Evolutionary conservation across 2,329 filamentous ascomycete genomes (phyloP), one percentile per base, ranked within the genome.

Genomic region (Claviceps sp.): DNA sequence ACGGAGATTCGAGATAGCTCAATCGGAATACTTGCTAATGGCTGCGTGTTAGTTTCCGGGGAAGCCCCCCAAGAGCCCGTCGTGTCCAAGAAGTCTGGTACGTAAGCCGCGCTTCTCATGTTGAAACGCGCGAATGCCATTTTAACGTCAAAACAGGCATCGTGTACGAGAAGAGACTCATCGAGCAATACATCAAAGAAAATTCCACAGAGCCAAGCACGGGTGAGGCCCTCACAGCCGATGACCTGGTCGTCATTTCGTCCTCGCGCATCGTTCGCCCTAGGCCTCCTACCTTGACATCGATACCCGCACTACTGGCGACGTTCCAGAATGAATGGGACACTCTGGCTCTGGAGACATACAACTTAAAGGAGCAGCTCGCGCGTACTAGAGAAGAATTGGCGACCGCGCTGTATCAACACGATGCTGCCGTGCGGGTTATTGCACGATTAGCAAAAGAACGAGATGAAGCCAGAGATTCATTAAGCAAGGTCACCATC

Each of bases 261-360:
- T 82, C 87, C 54, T 78, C 86, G 60, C 84, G 85, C 70, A 79
- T 88, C 60, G 88, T 96, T 56, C 86, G 86, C 61, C 91, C 93
- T 49, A 82, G 93, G 63, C 90, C 93, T 54, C 91, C 93, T 37
- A 90, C 88, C 37, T 82, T 97, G 62, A 97, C 93, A 51, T 98
- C 93, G 40, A 95, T 98, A 64, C 93, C 93, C 22, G 89, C 93
- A 18, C 80, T 98, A 52, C 85, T 98, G 52, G 86, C 88, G 48
- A 86, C 90, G 41, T 97, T 98, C 68, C 93, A 98, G 68, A 95
- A 95, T 67, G 93, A 98, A 75, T 98, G 93, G 93, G 93, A 98
- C 66, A 85, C 90, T 8, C 73, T 96, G 45, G 88, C 91, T 13
- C 75, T 97, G 38, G 93, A 98, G 71, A 87, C 88, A 49, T 96